Evolutionary conservation across 2,329 filamentous ascomycete species (phyloP).

Genomic region (Pseudogymnoascus sp.): DNA sequence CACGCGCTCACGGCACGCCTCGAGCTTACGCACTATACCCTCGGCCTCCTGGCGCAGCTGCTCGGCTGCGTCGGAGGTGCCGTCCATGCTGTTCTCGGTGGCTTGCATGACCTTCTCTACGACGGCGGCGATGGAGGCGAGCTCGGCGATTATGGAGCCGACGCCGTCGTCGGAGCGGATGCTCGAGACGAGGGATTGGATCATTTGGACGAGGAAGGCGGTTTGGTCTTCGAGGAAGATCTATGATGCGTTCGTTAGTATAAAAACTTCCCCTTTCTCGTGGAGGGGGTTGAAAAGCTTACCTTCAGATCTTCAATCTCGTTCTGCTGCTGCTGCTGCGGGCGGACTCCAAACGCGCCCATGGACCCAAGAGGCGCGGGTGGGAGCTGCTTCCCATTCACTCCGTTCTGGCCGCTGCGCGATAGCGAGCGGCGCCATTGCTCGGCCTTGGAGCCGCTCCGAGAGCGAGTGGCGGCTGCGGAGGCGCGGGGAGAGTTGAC

Average conservation of each 20-base stretch:
- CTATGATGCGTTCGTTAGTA: slow-evolving; percentile 33
- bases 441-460: slow-evolving; percentile 26
- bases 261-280: neutral
- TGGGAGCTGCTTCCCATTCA: slow-evolving; percentile 20
- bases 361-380: slow-evolving; percentile 28
- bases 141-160: slow-evolving; percentile 59
- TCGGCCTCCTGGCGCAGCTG: slow-evolving; percentile 43
- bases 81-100: slow-evolving; percentile 47
- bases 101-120: slow-evolving; percentile 63
- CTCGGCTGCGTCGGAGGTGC: slow-evolving; percentile 41
- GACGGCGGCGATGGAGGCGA: slow-evolving; percentile 61
- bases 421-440: slow-evolving; percentile 20
- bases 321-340: slow-evolving; percentile 30
- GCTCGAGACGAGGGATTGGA: slow-evolving; percentile 70
- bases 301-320: slow-evolving; percentile 56
- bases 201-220: slow-evolving; percentile 67
- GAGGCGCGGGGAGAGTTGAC: slow-evolving; percentile 61
- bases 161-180: slow-evolving; percentile 60
- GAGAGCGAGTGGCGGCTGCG: slow-evolving; percentile 23
- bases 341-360: slow-evolving; percentile 34
- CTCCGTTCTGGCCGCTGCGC: slow-evolving; percentile 22
- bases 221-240: slow-evolving; percentile 79
- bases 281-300: slow-evolving; percentile 19
- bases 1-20: slow-evolving; percentile 57
- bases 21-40: slow-evolving; percentile 48